Base-by-base conservation (phyloP, 805 yeast genomes). In the Debaryomyces castellii region DNA sequence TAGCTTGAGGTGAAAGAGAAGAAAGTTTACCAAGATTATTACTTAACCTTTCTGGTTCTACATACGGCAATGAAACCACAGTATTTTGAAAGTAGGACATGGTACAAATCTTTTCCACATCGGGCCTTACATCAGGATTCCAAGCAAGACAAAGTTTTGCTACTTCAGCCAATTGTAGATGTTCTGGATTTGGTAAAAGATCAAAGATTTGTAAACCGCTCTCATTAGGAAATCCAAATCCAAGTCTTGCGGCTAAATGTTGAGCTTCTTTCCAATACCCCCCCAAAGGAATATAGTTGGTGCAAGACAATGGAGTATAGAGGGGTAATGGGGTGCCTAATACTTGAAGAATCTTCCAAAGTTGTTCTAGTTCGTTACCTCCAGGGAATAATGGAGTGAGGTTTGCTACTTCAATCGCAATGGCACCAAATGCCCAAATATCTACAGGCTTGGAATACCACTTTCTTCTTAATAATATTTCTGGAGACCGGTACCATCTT, bases 331-430 rank as follows among this genome's bases (percentile, higher is more conserved):
- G 98, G 5, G 86, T 77, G 0, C 98, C 97, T 40, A 92, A 71
- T 7, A 80, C 71, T 48, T 79, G 77, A 47, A 88, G 63, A 6
- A 88, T 83, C 58, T 74, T 79, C 77, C 81, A 77, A 10, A 84
- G 75, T 69, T 91, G 97, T 58, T 91, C 96, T 41, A 83, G 56
- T 58, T 87, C 94, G 59, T 83, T 78, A 12, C 74, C 60, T 0
- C 98, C 98, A 0, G 97, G 95, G 58, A 92, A 88, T 27, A 91
- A 69, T 1, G 98, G 96, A 30, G 74, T 61, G 54, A 87, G 81
- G 37, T 82, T 82, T 18, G 88, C 86, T 37, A 82, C 73, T 59
- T 87, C 96, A 5, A 80, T 79, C 1, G 87, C 89, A 32, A 87
- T 89, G 37, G 83, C 77, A 1, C 90, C 96, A 71, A 87, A 87